Evolutionary conservation across 2,329 filamentous ascomycete genomes (phyloP), one percentile per base, ranked within the genome.

Genomic region (Stemphylium vesicarium): DNA sequence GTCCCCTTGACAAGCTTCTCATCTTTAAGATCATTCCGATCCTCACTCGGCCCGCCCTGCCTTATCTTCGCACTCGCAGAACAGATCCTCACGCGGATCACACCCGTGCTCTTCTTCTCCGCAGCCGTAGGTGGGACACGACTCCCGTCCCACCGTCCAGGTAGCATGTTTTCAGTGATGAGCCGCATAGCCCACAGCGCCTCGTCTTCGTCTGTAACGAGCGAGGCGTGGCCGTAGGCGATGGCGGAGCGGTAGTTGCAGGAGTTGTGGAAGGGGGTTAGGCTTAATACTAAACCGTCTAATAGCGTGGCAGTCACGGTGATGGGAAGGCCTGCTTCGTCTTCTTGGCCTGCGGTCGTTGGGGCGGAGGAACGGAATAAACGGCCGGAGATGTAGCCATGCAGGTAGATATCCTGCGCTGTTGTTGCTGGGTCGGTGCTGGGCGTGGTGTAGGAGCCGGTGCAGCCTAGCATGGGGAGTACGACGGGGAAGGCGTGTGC

Each of bases 401-500:
- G 73, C 31, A 76, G 61, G 45, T 75, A 76, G 5, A 75, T 37
- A 31, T 71, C 57, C 31, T 69, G 66, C 4, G 37, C 12, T 2
- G 50, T 50, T 58, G 45, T 54, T n/a, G n/a, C n/a, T n/a, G n/a
- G n/a, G n/a, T n/a, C n/a, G n/a, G n/a, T n/a, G n/a, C n/a, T n/a
- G n/a, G n/a, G n/a, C n/a, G n/a, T n/a, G n/a, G n/a, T n/a, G n/a
- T n/a, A n/a, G n/a, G n/a, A n/a, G n/a, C n/a, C 73, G 2, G 73
- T 77, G 48, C 75, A 77, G n/a, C 71, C 75, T 7, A 76, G 57
- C 74, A 78, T 76, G 13, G 76, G 75, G 6, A 77, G 53, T 18
- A 71, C 65, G 13, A 74, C 67, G 7, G 75, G 75, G 69, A 93
- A 95, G 1, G 89, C 87, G 35, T 73, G 63, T 3, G 61, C 45